Percentiles rank a stretch among this genome's conserved stretches.
These are phyloP conservation scores for Stevia rebaudiana DNA, from an alignment of 140 eudicot species.

Conservation along the genomic window DNA sequence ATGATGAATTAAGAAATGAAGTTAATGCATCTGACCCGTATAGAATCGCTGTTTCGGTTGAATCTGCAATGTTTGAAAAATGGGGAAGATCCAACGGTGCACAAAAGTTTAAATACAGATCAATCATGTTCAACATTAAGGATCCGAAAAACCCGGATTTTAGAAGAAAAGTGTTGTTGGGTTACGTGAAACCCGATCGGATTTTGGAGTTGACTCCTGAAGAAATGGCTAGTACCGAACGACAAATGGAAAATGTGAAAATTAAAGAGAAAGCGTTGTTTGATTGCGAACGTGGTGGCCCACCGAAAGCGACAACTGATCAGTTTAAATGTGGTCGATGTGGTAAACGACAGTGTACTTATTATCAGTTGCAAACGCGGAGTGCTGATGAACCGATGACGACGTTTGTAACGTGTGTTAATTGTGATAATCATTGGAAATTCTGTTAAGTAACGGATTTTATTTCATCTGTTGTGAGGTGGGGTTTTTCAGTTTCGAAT, in stretches of 20 bases:
- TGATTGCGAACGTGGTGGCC: conserved; percentile 62
- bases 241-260: conserved; percentile 48
- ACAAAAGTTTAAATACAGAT: conserved; percentile 67
- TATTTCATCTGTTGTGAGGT: too few species aligned
- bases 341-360: conserved; percentile 60
- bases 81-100: conserved; percentile 68
- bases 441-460: conserved; percentile 54
- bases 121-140: conserved; percentile 72
- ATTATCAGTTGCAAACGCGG: conserved; percentile 86
- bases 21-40: conserved; percentile 53
- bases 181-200: conserved; percentile 51
- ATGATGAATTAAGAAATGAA: conserved; percentile 42
- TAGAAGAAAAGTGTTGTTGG: conserved; percentile 64
- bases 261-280: conserved; percentile 70
- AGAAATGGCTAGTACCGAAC: conserved; percentile 81
- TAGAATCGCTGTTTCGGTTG: conserved; percentile 69
- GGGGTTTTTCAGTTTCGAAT: too few species aligned
- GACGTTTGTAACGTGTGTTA: conserved; percentile 77
- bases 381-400: conserved; percentile 99
- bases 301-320: conserved; percentile 68
- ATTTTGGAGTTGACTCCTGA: conserved; percentile 57
- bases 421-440: conserved; percentile 89
- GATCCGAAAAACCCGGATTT: conserved; percentile 87
- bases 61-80: conserved; percentile 71
- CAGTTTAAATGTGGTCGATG: conserved; percentile 73